Evolutionary conservation across 495 filamentous ascomycete genomes (phyloP), one percentile per base, ranked within the genome.

Genomic region (Trichoderma orchidacearum): DNA sequence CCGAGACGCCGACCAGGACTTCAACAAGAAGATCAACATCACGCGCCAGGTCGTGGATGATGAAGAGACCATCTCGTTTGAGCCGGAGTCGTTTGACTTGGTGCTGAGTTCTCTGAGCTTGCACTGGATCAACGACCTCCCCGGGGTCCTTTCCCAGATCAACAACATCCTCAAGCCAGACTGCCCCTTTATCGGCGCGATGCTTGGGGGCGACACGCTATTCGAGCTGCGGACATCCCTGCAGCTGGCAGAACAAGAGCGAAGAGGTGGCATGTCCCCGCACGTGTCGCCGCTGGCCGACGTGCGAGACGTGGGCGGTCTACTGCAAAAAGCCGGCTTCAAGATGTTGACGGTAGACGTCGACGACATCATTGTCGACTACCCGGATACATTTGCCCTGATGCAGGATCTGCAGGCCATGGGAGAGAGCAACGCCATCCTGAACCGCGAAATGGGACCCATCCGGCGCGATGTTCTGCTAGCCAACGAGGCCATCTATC

Each of bases 81-180:
- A 75, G 21, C 70, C 84, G n/a, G 77, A 83, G 61, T 78, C 80
- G 18, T 96, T 96, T 70, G 89, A 96, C 71, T 85, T 93, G 31
- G 87, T 96, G 3, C 73, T 99, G 28, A 89, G 84, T 62, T 91
- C 85, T 41, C 73, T 95, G 58, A 89, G 84, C 30, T 80, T 99
- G 66, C 94, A 99, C 70, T 99, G 94, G 94, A 85, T 96, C 70
- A 99, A 99, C 69, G 87, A 99, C 66, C 80, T 99, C 7, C 93
- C 94, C 0, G 85, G 83, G 3, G 72, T 92, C 3, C 79, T 99
- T 1, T 70, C 80, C 31, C 87, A 95, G 65, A 79, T 95, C 60
- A 89, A 93, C 71, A 75, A 73, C 38, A 75, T 91, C 32, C 80
- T 99, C 15, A 92, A 92, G 70, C 90, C 93, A 0, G 94, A 99